Percentiles rank a stretch among this genome's conserved stretches.
Evolutionary conservation across 1,284 basidiomycete species (phyloP).

Genomic region (Ganoderma sp.): DNA sequence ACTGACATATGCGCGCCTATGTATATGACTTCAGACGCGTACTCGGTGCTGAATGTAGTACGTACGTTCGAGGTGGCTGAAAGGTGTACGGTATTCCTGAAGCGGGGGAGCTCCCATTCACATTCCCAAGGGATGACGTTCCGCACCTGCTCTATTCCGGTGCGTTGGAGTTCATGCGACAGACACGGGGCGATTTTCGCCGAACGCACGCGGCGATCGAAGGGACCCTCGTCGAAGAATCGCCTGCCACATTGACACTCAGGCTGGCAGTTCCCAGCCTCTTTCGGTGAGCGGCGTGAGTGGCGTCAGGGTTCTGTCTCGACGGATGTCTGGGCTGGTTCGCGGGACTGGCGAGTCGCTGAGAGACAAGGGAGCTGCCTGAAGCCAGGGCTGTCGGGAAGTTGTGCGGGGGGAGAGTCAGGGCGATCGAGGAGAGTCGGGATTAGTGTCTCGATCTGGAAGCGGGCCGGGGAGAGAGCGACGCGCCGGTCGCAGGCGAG

Average conservation of each 20-base stretch:
- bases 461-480: background rate
- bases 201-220: conserved; percentile 3
- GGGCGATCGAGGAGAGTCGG: background rate
- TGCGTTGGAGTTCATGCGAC: background rate
- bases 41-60: background rate
- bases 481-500: conserved; percentile 12
- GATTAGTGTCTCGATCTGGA: background rate
- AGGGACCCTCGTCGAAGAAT: conserved; percentile 1
- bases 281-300: background rate
- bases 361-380: background rate
- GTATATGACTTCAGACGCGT: background rate
- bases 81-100: background rate
- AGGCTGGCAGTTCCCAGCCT: background rate
- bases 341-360: background rate
- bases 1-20: background rate
- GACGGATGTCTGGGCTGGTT: background rate
- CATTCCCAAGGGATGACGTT: background rate
- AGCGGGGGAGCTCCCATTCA: background rate
- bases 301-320: background rate
- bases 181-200: background rate
- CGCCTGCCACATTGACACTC: background rate
- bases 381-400: background rate
- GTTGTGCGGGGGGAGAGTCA: background rate
- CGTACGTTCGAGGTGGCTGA: background rate
- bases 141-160: background rate